phyloP scores from a whole-genome alignment of 1,284 basidiomycete species.

The Ceratobasidium sp. region DNA sequence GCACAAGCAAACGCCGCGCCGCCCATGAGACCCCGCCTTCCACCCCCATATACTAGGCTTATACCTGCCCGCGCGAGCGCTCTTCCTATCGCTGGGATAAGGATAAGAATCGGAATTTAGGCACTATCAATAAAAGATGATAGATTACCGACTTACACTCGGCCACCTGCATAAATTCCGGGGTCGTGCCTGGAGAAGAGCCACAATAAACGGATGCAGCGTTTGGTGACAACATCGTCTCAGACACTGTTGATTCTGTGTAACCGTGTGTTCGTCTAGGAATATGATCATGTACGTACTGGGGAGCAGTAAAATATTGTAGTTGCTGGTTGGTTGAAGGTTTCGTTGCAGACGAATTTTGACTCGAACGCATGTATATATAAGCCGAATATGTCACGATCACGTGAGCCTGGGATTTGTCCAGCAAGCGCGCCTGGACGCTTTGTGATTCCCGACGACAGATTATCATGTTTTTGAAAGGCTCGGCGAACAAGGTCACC shows the following conservation, averaged over 20 bases:
- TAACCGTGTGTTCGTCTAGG: too few species aligned
- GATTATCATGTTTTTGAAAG: conserved; percentile 64
- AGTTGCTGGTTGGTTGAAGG: too few species aligned
- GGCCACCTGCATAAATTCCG: conserved; percentile 72
- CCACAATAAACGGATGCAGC: conserved; percentile 81
- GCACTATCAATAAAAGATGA: conserved; percentile 15
- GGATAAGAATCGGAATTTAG: conserved; percentile 16
- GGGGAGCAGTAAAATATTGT: too few species aligned
- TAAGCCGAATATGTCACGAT: too few species aligned
- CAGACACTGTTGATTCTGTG: neutral
- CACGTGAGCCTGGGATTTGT: conserved; percentile 10
- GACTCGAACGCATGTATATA: too few species aligned
- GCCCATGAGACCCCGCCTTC: conserved; percentile 86
- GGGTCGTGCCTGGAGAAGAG: conserved; percentile 68
- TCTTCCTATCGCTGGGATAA: conserved; percentile 66
- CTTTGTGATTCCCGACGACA: conserved; percentile 24
- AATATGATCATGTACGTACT: too few species aligned
- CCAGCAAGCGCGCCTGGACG: too few species aligned
- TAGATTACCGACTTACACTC: conserved; percentile 58
- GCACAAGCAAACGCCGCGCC: conserved; percentile 74
- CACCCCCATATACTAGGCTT: conserved; percentile 87
- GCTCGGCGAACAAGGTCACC: conserved; percentile 49
- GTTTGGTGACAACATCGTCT: neutral
- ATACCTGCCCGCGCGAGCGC: conserved; percentile 71
- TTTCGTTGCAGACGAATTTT: too few species aligned